phyloP scores from a whole-genome alignment of 352 stramenopile species.

The Globisporangium paddicum region DNA sequence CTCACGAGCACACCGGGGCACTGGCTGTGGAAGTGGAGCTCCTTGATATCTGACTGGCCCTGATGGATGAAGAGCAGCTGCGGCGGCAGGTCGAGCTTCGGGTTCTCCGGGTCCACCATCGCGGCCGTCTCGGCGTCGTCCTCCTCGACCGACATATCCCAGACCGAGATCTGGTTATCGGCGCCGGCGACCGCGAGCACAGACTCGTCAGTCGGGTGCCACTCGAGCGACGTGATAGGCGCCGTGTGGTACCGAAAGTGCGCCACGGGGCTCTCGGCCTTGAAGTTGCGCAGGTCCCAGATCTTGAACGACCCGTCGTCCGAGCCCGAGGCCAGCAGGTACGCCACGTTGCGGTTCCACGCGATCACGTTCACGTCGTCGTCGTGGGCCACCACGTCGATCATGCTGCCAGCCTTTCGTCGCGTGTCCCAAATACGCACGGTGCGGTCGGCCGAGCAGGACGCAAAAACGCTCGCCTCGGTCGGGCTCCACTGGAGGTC shows the following conservation, averaged over 20 bases:
- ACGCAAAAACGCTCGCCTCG: constrained; percentile 95
- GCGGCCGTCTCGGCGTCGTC: constrained; percentile 90
- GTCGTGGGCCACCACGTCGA: constrained; percentile 91
- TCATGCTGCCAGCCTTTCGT: constrained; percentile 90
- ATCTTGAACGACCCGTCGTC: constrained; percentile 98
- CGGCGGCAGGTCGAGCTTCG: constrained; percentile 91
- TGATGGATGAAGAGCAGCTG: constrained; percentile 99
- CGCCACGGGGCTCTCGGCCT: constrained; percentile 85
- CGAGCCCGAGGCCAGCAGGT: constrained; percentile 95
- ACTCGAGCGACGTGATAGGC: constrained; percentile 98
- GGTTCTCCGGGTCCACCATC: constrained; percentile 31
- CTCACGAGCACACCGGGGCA: constrained; percentile 96
- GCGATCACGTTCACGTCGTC: constrained; percentile 99
- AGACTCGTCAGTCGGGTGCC: constrained; percentile 98
- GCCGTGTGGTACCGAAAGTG: constrained; percentile 95
- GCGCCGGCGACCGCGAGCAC: constrained; percentile 93
- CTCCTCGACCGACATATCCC: constrained; percentile 99
- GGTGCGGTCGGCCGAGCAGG: constrained; percentile 91
- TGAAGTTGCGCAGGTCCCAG: constrained; percentile 96
- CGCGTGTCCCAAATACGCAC: constrained; percentile 98
- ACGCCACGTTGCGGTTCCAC: constrained; percentile 98
- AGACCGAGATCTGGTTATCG: constrained; percentile 98
- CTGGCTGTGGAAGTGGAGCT: constrained; percentile 99
- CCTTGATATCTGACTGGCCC: constrained; percentile 98
- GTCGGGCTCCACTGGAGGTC: constrained; percentile 98